Percentiles rank a stretch among this genome's conserved stretches.
Conservation (phyloP, 768 basidiomycete species). For the Tephrocybe sp. region DNA sequence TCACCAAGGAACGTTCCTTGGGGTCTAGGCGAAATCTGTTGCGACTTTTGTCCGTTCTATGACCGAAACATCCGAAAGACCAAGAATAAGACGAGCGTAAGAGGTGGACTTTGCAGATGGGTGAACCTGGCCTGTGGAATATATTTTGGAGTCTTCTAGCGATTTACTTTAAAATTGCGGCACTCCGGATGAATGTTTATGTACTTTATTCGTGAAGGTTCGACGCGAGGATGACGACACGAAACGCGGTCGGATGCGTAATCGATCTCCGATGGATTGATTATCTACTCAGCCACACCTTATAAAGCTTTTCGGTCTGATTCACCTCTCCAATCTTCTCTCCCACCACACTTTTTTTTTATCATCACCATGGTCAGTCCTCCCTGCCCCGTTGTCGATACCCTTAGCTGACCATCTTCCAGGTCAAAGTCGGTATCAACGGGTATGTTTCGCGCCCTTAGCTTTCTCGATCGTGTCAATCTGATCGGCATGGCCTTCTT, state of each 20-base stretch:
- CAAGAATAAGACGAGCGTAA: not conserved
- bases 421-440: slow-evolving; percentile 95
- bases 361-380: slow-evolving; percentile 21
- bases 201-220: too few relatives aligned
- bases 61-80: slow-evolving; percentile 5
- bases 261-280: slow-evolving; percentile 27
- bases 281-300: slow-evolving; percentile 18
- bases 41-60: slow-evolving; percentile 3
- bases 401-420: slow-evolving; percentile 1
- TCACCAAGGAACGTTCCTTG: not conserved
- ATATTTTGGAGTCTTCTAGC: too few relatives aligned
- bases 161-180: too few relatives aligned
- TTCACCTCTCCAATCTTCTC: slow-evolving; percentile 11
- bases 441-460: slow-evolving; percentile 54
- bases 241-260: slow-evolving; percentile 1
- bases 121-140: too few relatives aligned
- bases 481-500: slow-evolving; percentile 4
- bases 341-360: slow-evolving; percentile 12
- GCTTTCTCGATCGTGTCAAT: slow-evolving; percentile 8
- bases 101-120: not conserved
- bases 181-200: too few relatives aligned
- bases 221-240: slow-evolving; percentile 14
- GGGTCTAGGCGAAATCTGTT: slow-evolving; percentile 2
- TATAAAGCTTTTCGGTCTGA: slow-evolving; percentile 18
- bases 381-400: not conserved